Percentiles rank a stretch among this genome's conserved stretches.
phyloP scores from a whole-genome alignment of 2,329 filamentous ascomycete genomes.

The Dichotomopilus funicola region DNA sequence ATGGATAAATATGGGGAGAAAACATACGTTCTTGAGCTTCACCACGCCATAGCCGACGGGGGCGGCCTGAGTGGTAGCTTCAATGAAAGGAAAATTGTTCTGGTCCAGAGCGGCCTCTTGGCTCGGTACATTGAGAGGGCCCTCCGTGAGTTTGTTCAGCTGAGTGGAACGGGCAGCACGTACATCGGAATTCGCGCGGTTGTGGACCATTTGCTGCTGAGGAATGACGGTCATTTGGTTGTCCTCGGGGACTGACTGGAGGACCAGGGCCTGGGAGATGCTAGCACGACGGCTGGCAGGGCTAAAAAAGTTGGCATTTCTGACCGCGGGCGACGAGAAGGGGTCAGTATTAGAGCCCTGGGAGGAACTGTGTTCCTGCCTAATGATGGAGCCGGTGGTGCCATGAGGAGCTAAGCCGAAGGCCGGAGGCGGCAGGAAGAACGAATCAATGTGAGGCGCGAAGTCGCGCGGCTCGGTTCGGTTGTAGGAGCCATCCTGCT shows the following conservation, averaged over 20 bases:
- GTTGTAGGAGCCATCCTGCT: slow-evolving; percentile 7
- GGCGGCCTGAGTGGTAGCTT: slow-evolving; percentile 30
- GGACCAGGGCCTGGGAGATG: slow-evolving; percentile 6
- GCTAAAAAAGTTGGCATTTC: not conserved
- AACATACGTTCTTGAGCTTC: slow-evolving; percentile 45
- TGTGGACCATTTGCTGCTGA: not conserved
- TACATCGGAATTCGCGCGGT: slow-evolving; percentile 4
- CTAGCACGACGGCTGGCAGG: not conserved
- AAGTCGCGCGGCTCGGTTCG: slow-evolving; percentile 39
- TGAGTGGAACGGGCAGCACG: slow-evolving; percentile 30
- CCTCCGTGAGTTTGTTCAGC: slow-evolving; percentile 34
- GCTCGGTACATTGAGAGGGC: slow-evolving; percentile 30
- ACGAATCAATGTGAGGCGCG: slow-evolving; percentile 30
- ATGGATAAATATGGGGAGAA: not conserved
- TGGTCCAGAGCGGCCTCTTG: slow-evolving; percentile 32
- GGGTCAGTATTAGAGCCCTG: slow-evolving; percentile 6
- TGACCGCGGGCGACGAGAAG: slow-evolving; percentile 7
- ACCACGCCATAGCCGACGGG: slow-evolving; percentile 38
- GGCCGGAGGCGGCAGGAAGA: slow-evolving; percentile 31
- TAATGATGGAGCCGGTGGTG: not conserved
- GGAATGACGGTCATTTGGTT: not conserved
- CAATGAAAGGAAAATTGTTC: slow-evolving; percentile 42
- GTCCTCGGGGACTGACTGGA: slow-evolving; percentile 9
- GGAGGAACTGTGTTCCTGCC: not conserved
- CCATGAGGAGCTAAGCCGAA: slow-evolving; percentile 12